Percentiles rank a stretch among this genome's conserved stretches.
Evolutionary conservation across 2,329 filamentous ascomycete genomes (phyloP).

Genomic region (Ophiostoma ips): DNA sequence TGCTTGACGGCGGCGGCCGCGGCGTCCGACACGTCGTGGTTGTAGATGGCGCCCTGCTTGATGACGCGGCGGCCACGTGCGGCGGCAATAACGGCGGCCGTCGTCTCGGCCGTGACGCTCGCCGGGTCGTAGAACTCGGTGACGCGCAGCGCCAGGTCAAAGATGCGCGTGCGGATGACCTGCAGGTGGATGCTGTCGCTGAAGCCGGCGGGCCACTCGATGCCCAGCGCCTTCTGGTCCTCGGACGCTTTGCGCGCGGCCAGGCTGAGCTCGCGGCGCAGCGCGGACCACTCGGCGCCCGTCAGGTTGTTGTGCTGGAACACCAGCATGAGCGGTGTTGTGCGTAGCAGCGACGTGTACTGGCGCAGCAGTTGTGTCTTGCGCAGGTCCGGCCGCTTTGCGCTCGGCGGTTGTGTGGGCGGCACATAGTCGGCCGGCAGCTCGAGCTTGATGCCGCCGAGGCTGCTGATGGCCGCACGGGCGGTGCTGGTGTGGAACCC

Average conservation of each 20-base stretch:
- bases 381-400: constrained; percentile 72
- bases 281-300: constrained; percentile 58
- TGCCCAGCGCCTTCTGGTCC: constrained; percentile 7
- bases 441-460: constrained; percentile 14
- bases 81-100: constrained; percentile 10
- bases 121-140: constrained; percentile 65
- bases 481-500: constrained; percentile 6
- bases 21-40: constrained; percentile 39
- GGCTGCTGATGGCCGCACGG: neutral
- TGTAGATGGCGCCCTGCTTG: constrained; percentile 24
- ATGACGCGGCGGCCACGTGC: constrained; percentile 20
- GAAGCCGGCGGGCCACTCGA: constrained; percentile 28
- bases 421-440: constrained; percentile 37
- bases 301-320: constrained; percentile 61
- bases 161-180: constrained; percentile 79
- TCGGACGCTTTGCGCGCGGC: constrained; percentile 29
- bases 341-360: constrained; percentile 78
- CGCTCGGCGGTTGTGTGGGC: constrained; percentile 71
- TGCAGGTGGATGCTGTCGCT: constrained; percentile 58
- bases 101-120: constrained; percentile 17
- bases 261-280: constrained; percentile 52
- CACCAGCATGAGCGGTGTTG: constrained; percentile 70
- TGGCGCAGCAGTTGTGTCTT: constrained; percentile 78
- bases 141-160: constrained; percentile 70
- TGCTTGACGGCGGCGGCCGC: constrained; percentile 29